Evolutionary conservation across 108 stramenopile species (phyloP).

Genomic region (Schizochytrium sp.): DNA sequence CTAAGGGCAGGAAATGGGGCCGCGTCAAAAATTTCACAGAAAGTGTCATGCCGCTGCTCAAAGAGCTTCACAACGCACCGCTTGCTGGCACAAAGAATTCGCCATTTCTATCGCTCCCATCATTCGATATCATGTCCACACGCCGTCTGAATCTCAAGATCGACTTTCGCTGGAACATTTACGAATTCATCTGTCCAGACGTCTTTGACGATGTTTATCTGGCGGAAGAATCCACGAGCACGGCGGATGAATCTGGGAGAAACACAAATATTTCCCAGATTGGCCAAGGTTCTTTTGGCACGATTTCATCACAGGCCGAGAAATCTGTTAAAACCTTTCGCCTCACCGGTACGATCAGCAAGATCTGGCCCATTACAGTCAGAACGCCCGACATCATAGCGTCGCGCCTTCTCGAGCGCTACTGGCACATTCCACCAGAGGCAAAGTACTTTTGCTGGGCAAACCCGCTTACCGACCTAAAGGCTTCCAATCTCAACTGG

Average conservation of each 20-base stretch:
- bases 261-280: too few species aligned
- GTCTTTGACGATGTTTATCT: neutral
- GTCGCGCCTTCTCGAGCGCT: neutral
- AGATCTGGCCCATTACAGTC: neutral
- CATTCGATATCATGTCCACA: neutral
- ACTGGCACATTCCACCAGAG: neutral
- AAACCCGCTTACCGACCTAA: neutral
- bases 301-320: neutral
- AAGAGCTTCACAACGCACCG: too few species aligned
- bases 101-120: neutral
- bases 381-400: too few species aligned
- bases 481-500: neutral
- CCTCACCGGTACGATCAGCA: neutral
- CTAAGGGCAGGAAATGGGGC: too few species aligned
- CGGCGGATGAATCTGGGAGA: too few species aligned
- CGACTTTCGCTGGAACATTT: neutral
- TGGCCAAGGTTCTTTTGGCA: too few species aligned
- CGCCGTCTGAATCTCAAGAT: neutral
- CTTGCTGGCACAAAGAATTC: too few species aligned
- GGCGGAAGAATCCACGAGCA: too few species aligned
- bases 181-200: neutral
- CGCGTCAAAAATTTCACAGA: too few species aligned
- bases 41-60: too few species aligned
- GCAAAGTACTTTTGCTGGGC: neutral
- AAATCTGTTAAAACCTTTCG: neutral